Evolutionary conservation across 2,329 filamentous ascomycete genomes (phyloP), one percentile per base, ranked within the genome.

Genomic region (Aspergillus neoniger): DNA sequence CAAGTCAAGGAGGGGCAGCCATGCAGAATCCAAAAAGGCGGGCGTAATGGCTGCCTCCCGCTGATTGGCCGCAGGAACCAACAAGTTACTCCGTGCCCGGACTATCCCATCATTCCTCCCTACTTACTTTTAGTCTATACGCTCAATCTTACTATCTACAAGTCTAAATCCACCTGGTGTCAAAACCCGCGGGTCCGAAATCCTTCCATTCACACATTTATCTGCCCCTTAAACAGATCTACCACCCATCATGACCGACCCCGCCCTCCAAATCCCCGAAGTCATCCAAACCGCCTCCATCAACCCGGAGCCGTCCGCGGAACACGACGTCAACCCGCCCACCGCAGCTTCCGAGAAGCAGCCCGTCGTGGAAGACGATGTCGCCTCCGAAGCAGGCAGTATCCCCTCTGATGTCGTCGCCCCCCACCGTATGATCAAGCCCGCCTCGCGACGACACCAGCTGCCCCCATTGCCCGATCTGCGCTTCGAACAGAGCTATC

Each of bases 401-500:
- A 76, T 81, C 54, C 77, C 79, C 15, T 82, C 82, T 58, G 79
- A 81, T 56, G 76, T 86, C 47, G 73, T 81, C 43, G 72, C 78
- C 55, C 70, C 69, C 14, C 71, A 65, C 48, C 73, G 70, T 6
- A 72, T 73, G 32, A 68, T 79, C 54, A 73, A 70, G 32, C 74
- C 76, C 3, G 59, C 73, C 4, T 67, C 73, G 12, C 74, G 78
- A 15, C 74, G 75, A 14, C 70, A 75, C 32, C 74, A 72, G n/a
- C 85, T 97, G 72, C 92, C 93, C 50, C 86, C 86, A 3, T 74
- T 90, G 50, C 87, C 87, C 4, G 95, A 99, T 79, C 81, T 99
- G 67, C 87, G 95, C 47, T 98, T 98, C 79, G 95, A 99, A 80
- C 95, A 99, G 84, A 97, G 93, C 82, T 99, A 99, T 77, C 85